Conservation (phyloP, 345 rosid genomes). For the Ceriops zippeliana region DNA sequence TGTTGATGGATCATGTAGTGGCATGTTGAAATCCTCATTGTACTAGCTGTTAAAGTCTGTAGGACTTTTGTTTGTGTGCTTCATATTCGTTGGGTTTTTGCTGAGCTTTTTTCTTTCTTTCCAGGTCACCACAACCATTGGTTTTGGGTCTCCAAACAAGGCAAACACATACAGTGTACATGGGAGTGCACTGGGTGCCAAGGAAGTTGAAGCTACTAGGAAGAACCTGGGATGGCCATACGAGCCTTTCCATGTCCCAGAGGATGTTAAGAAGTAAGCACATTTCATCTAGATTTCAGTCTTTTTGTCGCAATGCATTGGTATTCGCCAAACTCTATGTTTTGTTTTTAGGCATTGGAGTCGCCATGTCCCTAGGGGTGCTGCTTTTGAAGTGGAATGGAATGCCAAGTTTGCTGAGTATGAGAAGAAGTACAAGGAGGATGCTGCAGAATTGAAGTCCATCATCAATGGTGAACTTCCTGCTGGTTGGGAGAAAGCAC, state of each 20-base stretch:
- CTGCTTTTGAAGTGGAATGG: slow-evolving; percentile 88
- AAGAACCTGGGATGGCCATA: slow-evolving; percentile 90
- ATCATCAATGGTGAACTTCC: slow-evolving; percentile 78
- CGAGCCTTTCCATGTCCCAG: slow-evolving; percentile 96
- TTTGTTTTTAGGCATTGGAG: slow-evolving; percentile 78
- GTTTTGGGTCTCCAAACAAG: slow-evolving; percentile 98
- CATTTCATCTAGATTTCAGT: slow-evolving; percentile 1
- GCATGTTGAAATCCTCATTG: not conserved
- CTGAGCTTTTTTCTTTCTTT: not conserved
- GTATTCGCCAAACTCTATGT: not conserved
- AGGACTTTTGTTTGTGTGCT: not conserved
- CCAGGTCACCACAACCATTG: slow-evolving; percentile 92
- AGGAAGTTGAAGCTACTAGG: slow-evolving; percentile 99
- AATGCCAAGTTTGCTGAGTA: slow-evolving; percentile 75
- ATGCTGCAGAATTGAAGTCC: slow-evolving; percentile 87
- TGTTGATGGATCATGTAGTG: not conserved
- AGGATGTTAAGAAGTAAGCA: slow-evolving; percentile 74
- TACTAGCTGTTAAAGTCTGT: not conserved
- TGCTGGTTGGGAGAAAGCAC: slow-evolving; percentile 90
- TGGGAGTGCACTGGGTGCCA: slow-evolving; percentile 94
- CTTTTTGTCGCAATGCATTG: not conserved
- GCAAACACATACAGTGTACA: slow-evolving; percentile 93
- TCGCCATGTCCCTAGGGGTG: slow-evolving; percentile 66
- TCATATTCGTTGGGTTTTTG: not conserved
- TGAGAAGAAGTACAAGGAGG: slow-evolving; percentile 80